These are phyloP conservation scores for Ophiostoma piceae DNA, from an alignment of 2,329 filamentous ascomycete genomes.

Conservation along the genomic window DNA sequence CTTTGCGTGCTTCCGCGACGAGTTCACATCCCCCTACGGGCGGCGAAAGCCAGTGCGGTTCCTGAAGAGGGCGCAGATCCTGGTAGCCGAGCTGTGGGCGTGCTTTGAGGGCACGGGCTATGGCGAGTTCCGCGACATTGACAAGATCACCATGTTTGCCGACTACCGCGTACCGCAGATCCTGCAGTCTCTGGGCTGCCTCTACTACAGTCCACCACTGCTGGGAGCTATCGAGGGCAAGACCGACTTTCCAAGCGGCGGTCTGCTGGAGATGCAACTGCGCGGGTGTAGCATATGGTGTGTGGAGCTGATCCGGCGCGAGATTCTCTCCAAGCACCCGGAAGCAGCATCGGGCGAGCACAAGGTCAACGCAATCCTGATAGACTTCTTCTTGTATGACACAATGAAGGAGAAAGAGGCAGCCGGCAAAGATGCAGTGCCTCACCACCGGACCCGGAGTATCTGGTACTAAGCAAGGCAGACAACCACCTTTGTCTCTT, in stretches of 20 bases:
- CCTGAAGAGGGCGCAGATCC: constrained; percentile 90
- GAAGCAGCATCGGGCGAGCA: constrained; percentile 41
- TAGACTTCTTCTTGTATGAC: constrained; percentile 97
- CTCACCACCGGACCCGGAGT: constrained; percentile 84
- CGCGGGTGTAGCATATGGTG: constrained; percentile 94
- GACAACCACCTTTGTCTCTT: neutral
- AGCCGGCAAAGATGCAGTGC: constrained; percentile 55
- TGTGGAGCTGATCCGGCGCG: constrained; percentile 77
- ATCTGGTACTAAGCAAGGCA: constrained; percentile 72
- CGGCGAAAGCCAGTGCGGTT: constrained; percentile 63
- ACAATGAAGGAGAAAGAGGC: constrained; percentile 80
- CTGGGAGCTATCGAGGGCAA: constrained; percentile 62
- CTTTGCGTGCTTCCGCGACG: constrained; percentile 83
- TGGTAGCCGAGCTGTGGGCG: constrained; percentile 94
- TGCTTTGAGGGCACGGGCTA: constrained; percentile 78
- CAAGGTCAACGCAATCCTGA: constrained; percentile 77
- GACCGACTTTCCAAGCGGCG: constrained; percentile 63
- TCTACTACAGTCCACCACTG: constrained; percentile 78
- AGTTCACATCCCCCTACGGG: constrained; percentile 54
- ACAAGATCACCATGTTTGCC: constrained; percentile 97
- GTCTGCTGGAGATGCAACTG: constrained; percentile 78
- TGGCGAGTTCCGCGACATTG: constrained; percentile 82
- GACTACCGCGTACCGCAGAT: constrained; percentile 97
- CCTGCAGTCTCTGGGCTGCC: constrained; percentile 71
- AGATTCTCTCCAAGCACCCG: constrained; percentile 71